A percentile compares a stretch with the other conserved stretches of the same genome.
Conservation (phyloP, 2,329 filamentous ascomycete genomes). For the Davidsoniella australis region DNA sequence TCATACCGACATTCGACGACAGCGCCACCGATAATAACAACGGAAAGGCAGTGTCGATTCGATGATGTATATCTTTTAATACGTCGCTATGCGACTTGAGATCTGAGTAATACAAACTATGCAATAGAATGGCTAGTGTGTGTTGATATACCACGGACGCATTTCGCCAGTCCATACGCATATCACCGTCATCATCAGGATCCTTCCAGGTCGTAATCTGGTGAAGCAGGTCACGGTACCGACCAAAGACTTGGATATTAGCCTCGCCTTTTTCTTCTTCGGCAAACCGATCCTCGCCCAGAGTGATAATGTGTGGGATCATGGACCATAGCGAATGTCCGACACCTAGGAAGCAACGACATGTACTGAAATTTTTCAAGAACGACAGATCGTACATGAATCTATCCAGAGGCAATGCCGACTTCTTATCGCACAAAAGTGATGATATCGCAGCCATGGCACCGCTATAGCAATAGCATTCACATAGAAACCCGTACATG, state of each 20-base stretch:
- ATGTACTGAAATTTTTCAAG: slow-evolving; percentile 3
- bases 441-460: slow-evolving; percentile 4
- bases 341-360: slow-evolving; percentile 7
- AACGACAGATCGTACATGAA: slow-evolving; percentile 9
- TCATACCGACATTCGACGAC: slow-evolving; percentile 10
- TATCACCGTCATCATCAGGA: slow-evolving; percentile 7
- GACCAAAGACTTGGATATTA: slow-evolving; percentile 4
- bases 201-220: slow-evolving; percentile 7
- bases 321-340: slow-evolving; percentile 10
- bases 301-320: slow-evolving; percentile 8
- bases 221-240: slow-evolving; percentile 6
- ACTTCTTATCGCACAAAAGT: slow-evolving; percentile 1
- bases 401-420: slow-evolving; percentile 7
- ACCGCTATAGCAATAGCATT: slow-evolving; percentile 8
- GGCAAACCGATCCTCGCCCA: slow-evolving; percentile 2
- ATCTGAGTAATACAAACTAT: slow-evolving; percentile 10
- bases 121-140: slow-evolving; percentile 8
- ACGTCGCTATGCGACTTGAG: slow-evolving; percentile 4
- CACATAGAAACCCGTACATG: slow-evolving; percentile 12
- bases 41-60: slow-evolving; percentile 9
- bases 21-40: slow-evolving; percentile 10
- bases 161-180: slow-evolving; percentile 10
- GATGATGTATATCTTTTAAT: slow-evolving; percentile 4
- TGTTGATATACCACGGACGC: slow-evolving; percentile 10
- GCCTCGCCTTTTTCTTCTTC: slow-evolving; percentile 7